Base-by-base conservation (phyloP, 2,329 filamentous ascomycete genomes). In the Calonectria honghensis region DNA sequence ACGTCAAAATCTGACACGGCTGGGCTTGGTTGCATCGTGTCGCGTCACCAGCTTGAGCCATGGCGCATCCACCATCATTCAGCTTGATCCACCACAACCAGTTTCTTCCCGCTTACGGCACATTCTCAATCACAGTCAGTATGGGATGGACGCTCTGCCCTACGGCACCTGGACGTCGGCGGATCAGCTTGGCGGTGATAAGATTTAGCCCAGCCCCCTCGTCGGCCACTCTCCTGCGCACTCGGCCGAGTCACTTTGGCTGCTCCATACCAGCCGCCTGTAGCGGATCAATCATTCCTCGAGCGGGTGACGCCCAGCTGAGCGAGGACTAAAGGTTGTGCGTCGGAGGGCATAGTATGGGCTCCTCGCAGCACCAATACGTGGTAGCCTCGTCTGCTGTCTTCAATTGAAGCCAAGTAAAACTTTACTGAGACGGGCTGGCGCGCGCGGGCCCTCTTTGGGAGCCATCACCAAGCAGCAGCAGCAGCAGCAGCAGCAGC, bases 191-290 rank as follows among this genome's bases (percentile, higher is more conserved):
- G 57, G 57, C 57, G 57, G 57, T 61, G 57, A 61, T 61, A 39
- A 61, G 57, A 61, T 61, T 61, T 61, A 61, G 57, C 57, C 57
- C 57, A 61, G 57, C 57, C 57, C 57, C 57, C n/a, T 39, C 45
- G 45, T 39, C 57, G 35, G 57, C 57, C 32, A 24, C 57, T 37
- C 32, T 37, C 11, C 37, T 61, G 35, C 10, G 20, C 32, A 61
- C 57, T 61, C 57, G 57, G 57, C 57, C 57, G 57, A 61, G 57
- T 61, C 57, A 39, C n/a, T 35, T 39, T 37, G 66, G 51, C 66
- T 32, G 73, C 74, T 79, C 72, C 57, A 61, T 61, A 61, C 57
- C 57, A 61, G 57, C 57, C 57, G 35, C 24, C 32, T 16, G 57
- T 32, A 27, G 37, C 57, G 32, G 57, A 61, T 39, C 57, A 61